A percentile compares a stretch with the other conserved stretches of the same genome.
These are phyloP conservation scores for Hyphodiscus hymeniophilus DNA, from an alignment of 495 filamentous ascomycete genomes.

Conservation along the genomic window DNA sequence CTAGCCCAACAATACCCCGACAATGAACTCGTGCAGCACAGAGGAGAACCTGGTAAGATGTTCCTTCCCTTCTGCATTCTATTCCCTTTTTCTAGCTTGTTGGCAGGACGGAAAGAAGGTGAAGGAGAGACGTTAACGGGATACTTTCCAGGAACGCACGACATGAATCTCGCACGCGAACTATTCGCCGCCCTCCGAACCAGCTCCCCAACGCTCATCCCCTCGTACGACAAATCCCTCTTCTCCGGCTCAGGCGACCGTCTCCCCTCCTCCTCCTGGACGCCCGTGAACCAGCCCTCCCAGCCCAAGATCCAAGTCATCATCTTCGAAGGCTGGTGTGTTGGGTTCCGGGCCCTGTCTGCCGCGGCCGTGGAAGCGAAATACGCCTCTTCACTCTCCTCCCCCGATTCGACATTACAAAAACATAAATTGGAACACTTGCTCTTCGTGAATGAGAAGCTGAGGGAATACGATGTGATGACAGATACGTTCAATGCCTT, in stretches of 20 bases:
- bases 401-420: constrained; percentile 34
- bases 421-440: constrained; percentile 50
- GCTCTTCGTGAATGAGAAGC: constrained; percentile 59
- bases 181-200: constrained; percentile 55
- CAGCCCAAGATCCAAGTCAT: constrained; percentile 51
- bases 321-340: constrained; percentile 89
- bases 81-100: not conserved
- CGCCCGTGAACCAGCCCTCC: constrained; percentile 48
- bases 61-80: not conserved
- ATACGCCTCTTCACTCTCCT: constrained; percentile 34
- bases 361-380: constrained; percentile 23
- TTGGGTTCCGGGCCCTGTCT: constrained; percentile 66
- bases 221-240: constrained; percentile 76
- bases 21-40: constrained; percentile 72
- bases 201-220: constrained; percentile 51
- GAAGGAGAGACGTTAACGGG: not conserved
- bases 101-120: not conserved
- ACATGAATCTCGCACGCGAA: constrained; percentile 52
- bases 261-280: constrained; percentile 50
- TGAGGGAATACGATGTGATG: constrained; percentile 62
- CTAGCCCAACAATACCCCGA: constrained; percentile 55
- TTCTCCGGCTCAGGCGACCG: constrained; percentile 76
- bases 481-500: constrained; percentile 72
- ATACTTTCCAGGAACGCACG: constrained; percentile 59
- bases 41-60: constrained; percentile 63